phyloP scores from a whole-genome alignment of 202 grass and related monocot species.

The Saccharum hybrid region DNA sequence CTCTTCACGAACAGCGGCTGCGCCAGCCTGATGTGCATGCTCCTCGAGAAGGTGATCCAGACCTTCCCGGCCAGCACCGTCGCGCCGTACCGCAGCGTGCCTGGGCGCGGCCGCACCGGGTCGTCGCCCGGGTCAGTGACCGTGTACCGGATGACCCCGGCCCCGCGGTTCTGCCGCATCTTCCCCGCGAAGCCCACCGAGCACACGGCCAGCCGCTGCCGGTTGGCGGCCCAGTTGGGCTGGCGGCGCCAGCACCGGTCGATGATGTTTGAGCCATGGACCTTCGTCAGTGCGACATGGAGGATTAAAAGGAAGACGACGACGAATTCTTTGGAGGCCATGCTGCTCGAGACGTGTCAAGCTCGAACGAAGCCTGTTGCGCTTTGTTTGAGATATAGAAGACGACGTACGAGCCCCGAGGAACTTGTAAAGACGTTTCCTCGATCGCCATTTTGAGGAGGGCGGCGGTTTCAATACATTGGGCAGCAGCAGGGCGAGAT shows the following conservation, averaged over 20 bases:
- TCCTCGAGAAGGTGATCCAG: slow-evolving; percentile 73
- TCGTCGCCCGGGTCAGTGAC: slow-evolving; percentile 80
- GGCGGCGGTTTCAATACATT: neutral
- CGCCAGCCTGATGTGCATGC: slow-evolving; percentile 68
- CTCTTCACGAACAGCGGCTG: slow-evolving; percentile 74
- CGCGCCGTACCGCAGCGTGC: slow-evolving; percentile 80
- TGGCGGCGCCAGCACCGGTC: slow-evolving; percentile 78
- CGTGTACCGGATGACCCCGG: slow-evolving; percentile 45
- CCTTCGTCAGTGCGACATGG: neutral
- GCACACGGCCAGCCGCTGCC: slow-evolving; percentile 66
- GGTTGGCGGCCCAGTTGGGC: slow-evolving; percentile 58
- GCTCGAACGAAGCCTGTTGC: neutral
- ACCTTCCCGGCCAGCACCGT: slow-evolving; percentile 72
- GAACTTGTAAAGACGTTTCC: neutral
- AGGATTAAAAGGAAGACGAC: slow-evolving; percentile 38
- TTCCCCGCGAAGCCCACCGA: slow-evolving; percentile 78
- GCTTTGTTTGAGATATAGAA: neutral
- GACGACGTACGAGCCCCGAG: too few species aligned
- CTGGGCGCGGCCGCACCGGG: slow-evolving; percentile 52
- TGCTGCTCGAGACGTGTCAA: slow-evolving; percentile 16
- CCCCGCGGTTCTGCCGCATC: slow-evolving; percentile 69
- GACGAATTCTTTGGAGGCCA: slow-evolving; percentile 32
- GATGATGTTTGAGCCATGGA: slow-evolving; percentile 51
- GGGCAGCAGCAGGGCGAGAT: neutral
- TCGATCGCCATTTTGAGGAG: slow-evolving; percentile 1